Percentiles rank a stretch among this genome's conserved stretches.
These are phyloP conservation scores for Rugonectria rugulosa DNA, from an alignment of 2,329 filamentous ascomycete genomes.

Conservation along the genomic window DNA sequence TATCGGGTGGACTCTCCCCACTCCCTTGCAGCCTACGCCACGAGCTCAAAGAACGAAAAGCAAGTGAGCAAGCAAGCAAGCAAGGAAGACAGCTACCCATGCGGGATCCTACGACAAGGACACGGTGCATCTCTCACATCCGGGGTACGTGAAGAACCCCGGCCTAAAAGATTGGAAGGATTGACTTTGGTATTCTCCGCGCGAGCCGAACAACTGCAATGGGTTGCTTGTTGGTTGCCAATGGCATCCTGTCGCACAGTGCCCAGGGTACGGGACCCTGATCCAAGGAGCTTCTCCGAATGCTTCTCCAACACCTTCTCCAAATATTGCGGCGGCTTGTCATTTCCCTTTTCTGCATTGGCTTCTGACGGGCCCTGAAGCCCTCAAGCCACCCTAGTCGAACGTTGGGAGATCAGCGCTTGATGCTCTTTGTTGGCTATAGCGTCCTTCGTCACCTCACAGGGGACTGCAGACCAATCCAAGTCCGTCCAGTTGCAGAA, in stretches of 20 bases:
- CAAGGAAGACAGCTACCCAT: constrained; percentile 23
- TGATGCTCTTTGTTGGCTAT: constrained; percentile 13
- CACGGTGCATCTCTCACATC: constrained; percentile 17
- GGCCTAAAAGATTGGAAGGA: neutral
- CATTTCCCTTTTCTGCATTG: constrained; percentile 21
- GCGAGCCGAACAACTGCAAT: neutral
- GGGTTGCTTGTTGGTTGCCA: neutral
- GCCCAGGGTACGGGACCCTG: neutral
- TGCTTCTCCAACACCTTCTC: constrained; percentile 20
- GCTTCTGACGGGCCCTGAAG: constrained; percentile 28
- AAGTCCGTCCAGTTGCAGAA: constrained; percentile 12
- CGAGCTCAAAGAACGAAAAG: constrained; percentile 29
- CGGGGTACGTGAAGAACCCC: constrained; percentile 19
- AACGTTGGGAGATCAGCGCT: constrained; percentile 30
- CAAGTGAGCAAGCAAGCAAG: too few species aligned
- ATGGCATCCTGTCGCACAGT: neutral
- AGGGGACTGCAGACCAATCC: constrained; percentile 18
- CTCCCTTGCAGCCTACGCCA: constrained; percentile 26
- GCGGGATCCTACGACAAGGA: constrained; percentile 23
- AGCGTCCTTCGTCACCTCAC: constrained; percentile 27
- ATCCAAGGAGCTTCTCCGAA: constrained; percentile 14
- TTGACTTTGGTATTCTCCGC: constrained; percentile 3
- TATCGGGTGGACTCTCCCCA: constrained; percentile 31
- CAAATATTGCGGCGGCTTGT: constrained; percentile 15
- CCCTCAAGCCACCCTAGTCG: constrained; percentile 3